Percentiles rank a stretch among this genome's conserved stretches.
phyloP scores from a whole-genome alignment of 345 rosid species.

The Lagerstroemia speciosa region DNA sequence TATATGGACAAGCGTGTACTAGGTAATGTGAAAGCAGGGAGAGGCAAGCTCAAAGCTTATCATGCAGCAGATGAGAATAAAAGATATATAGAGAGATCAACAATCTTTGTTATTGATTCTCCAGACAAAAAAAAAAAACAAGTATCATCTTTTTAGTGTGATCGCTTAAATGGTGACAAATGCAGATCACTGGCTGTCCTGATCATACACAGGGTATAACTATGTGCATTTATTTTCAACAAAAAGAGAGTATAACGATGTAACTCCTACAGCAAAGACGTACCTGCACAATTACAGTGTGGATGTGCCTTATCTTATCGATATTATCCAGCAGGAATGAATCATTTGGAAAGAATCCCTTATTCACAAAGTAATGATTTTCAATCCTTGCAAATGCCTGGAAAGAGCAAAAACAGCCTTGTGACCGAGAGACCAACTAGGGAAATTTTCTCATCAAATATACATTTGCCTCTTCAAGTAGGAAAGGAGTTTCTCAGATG shows the following conservation, averaged over 20 bases:
- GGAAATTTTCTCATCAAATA: not conserved
- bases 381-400: slow-evolving; percentile 99
- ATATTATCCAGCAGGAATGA: slow-evolving; percentile 74
- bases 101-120: not conserved
- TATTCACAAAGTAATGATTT: slow-evolving; percentile 83
- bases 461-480: not conserved
- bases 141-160: no score
- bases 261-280: not conserved
- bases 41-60: not conserved
- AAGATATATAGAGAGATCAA: not conserved
- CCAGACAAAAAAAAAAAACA: not conserved
- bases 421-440: not conserved
- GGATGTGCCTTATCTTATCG: slow-evolving; percentile 79
- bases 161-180: not conserved
- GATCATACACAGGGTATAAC: not conserved
- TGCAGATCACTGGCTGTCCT: not conserved
- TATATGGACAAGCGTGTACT: not conserved
- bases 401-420: not conserved
- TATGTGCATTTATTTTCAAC: not conserved
- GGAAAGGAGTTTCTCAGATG: not conserved
- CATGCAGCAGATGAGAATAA: not conserved
- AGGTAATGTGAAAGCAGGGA: not conserved
- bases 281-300: slow-evolving; percentile 83
- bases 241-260: not conserved
- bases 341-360: slow-evolving; percentile 73